These are phyloP conservation scores for Ilyonectria robusta DNA, from an alignment of 2,329 filamentous ascomycete species.

Conservation along the genomic window DNA sequence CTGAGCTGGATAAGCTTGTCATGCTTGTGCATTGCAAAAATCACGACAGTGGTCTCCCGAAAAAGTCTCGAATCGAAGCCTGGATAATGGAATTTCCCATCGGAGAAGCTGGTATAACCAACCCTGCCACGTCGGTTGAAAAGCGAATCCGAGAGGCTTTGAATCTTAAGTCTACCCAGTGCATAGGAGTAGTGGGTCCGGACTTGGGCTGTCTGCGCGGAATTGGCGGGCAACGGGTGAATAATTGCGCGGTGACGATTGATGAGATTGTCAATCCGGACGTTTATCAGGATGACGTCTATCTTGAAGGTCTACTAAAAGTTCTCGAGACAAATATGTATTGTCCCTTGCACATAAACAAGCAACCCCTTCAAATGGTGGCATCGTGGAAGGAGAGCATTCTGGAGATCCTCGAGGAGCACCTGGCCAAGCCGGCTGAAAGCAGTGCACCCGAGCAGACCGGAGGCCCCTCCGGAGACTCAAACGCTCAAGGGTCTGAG, in stretches of 20 bases:
- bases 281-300: neutral
- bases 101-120: neutral
- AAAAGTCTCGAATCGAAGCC: neutral
- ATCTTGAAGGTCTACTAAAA: neutral
- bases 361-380: neutral
- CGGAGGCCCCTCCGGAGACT: neutral
- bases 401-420: neutral
- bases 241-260: neutral
- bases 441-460: neutral
- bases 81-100: neutral
- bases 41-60: neutral
- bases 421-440: neutral
- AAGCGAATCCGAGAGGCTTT: neutral
- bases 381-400: neutral
- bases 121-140: neutral
- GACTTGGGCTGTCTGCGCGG: neutral
- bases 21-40: neutral
- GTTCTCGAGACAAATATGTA: neutral
- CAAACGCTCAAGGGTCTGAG: neutral
- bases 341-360: neutral
- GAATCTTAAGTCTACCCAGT: neutral
- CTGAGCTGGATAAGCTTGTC: neutral
- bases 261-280: neutral
- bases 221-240: neutral
- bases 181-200: neutral